Conservation (phyloP, 2,329 filamentous ascomycete species). For the Claviceps pusilla region DNA sequence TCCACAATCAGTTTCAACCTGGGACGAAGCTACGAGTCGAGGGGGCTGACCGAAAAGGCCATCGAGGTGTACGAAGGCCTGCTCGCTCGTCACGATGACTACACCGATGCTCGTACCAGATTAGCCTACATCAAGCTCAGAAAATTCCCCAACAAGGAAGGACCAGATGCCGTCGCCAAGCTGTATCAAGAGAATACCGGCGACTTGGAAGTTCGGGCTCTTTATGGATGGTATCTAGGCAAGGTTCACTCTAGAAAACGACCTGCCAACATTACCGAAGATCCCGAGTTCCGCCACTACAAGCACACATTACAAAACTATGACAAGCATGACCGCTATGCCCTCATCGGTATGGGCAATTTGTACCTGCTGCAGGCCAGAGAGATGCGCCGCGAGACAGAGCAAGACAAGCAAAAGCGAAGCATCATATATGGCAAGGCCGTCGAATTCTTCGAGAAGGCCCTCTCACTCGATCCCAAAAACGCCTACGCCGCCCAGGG, state of each 20-base stretch:
- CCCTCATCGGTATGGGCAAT: constrained; percentile 93
- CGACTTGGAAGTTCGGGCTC: constrained; percentile 78
- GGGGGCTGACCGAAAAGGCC: constrained; percentile 66
- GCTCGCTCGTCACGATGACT: constrained; percentile 72
- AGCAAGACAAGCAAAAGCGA: constrained; percentile 80
- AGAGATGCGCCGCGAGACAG: constrained; percentile 85
- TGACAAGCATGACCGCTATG: constrained; percentile 97
- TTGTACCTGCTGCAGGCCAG: constrained; percentile 72
- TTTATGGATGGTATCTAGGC: constrained; percentile 93
- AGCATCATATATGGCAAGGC: constrained; percentile 77
- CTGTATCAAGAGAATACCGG: constrained; percentile 70
- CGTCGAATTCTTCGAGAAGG: constrained; percentile 97
- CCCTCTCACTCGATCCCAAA: constrained; percentile 80
- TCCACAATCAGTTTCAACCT: constrained; percentile 97
- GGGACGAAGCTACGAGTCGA: constrained; percentile 80
- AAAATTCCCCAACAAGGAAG: constrained; percentile 68
- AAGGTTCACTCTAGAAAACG: constrained; percentile 67
- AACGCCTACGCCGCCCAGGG: constrained; percentile 96
- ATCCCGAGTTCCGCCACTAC: constrained; percentile 84
- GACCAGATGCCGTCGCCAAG: constrained; percentile 70
- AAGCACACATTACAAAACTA: constrained; percentile 89
- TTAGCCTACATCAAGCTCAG: constrained; percentile 81
- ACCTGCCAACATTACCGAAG: constrained; percentile 66
- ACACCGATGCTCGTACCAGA: constrained; percentile 78
- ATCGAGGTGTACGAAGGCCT: constrained; percentile 78